Evolutionary conservation across 1,139 yeast genomes (phyloP), one percentile per base, ranked within the genome.

Genomic region (Yamadazyma kanchanaburiensis): DNA sequence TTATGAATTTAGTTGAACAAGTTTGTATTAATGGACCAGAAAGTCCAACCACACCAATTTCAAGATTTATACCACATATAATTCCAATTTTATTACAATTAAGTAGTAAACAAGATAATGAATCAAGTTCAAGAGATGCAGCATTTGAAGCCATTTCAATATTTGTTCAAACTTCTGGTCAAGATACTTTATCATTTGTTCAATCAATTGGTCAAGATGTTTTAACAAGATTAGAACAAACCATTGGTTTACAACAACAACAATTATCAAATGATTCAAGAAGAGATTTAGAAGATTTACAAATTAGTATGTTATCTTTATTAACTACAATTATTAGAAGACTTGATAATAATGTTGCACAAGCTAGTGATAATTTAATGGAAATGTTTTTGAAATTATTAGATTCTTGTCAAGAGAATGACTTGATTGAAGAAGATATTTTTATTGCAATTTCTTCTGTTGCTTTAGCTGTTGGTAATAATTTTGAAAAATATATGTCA

Each of bases 91-190:
- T 91, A 48, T 53, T 88, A 32, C 72, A 74, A 45, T 74, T 87
- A 25, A 78, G 91, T 15, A 75, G 74, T 26, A 77, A 83, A 48
- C 51, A 64, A 12, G 95, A 87, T 50, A 91, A 91, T 49, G 97
- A 88, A 52, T 72, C 77, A 51, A 80, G 86, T 37, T 75, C 94
- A n/a, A 74, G 98, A 52, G 94, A 97, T 3, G 88, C 96, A 15
- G 95, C 97, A 1, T 91, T 87, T 55, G 96, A 94, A 58, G 95
- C 96, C 0, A 66, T 91, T 44, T 81, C 95, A 2, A 71, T 91
- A 1, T 67, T 89, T 53, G 95, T 89, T 21, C 71, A 79, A 28
- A 82, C 74, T 55, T 73, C 91, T 52, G 78, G 94, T 8, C 68
- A 68, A 30, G 88, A 79, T 48, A 84, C 85, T 30, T 68, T 83